Evolutionary conservation across 1,284 basidiomycete species (phyloP), one percentile per base, ranked within the genome.

Genomic region (Leccinum solheimii): DNA sequence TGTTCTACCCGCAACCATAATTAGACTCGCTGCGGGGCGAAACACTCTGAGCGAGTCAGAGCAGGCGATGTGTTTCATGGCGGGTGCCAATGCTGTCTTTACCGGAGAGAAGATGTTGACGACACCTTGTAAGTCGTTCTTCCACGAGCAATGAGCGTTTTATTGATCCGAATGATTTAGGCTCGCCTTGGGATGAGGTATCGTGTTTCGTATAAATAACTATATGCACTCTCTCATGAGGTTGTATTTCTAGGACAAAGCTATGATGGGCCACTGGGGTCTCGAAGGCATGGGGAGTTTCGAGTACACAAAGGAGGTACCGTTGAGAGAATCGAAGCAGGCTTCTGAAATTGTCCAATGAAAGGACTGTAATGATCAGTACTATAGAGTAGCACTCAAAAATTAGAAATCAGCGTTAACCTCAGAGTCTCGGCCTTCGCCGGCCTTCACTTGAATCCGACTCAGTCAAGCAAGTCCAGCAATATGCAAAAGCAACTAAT

Each of bases 1-100:
- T 67, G 90, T 95, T 26, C 83, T 99, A 64, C 97, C 97, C 3
- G 83, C 81, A 64, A 96, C 96, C 16, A 98, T 98, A 73, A 97
- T 99, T 67, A 87, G 97, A 62, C 86, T 99, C 27, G 95, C 97
- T 2, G 97, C 97, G 16, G 97, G 97, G 55, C 83, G 97, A 69
- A 95, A 95, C 75, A 92, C 88, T 3, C 87, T 98, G 72, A 84
- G 83, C 65, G 97, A 99, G 79, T 84, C 92, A 7, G 93, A 98
- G 76, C 97, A 98, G 69, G 94, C 91, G 13, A 96, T 99, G 92
- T 95, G 94, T 71, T 99, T 98, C 80, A 91, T 98, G 88, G 95
- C 97, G 5, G 97, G 97, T 55, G 97, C 97, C 54, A 99, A 99
- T 73, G 97, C 97, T 45, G 91, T 98, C 66, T 99, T 99, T 75